Percentiles rank a stretch among this genome's conserved stretches.
Conservation (phyloP, 768 basidiomycete species). For the Psilocybe subaeruginosa region DNA sequence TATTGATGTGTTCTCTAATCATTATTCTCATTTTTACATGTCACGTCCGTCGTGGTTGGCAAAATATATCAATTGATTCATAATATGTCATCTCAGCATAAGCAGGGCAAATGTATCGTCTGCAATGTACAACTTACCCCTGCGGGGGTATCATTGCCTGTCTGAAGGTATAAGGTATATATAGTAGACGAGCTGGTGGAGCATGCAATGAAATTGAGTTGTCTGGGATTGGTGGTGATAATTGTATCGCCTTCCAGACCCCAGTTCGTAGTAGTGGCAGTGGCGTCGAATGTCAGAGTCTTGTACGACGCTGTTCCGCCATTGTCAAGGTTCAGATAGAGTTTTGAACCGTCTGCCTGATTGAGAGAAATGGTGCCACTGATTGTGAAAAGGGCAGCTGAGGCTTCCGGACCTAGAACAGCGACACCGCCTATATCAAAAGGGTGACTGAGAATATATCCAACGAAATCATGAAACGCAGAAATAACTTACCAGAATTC, state of each 20-base stretch:
- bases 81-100: slow-evolving; percentile 30
- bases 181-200: slow-evolving; percentile 40
- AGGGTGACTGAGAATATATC: not conserved
- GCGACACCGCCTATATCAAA: slow-evolving; percentile 43
- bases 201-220: slow-evolving; percentile 60
- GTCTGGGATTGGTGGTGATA: slow-evolving; percentile 52
- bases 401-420: slow-evolving; percentile 53
- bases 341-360: slow-evolving; percentile 39
- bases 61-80: too few species aligned
- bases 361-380: slow-evolving; percentile 48
- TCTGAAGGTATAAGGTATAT: slow-evolving; percentile 53
- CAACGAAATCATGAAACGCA: not conserved
- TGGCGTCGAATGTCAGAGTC: slow-evolving; percentile 44
- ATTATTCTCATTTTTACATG: too few species aligned
- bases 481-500: slow-evolving; percentile 37
- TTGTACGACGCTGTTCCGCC: slow-evolving; percentile 50
- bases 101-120: slow-evolving; percentile 46
- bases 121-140: slow-evolving; percentile 39
- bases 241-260: slow-evolving; percentile 63
- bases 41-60: too few species aligned
- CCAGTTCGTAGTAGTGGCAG: slow-evolving; percentile 56
- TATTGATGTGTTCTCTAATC: not conserved
- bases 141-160: slow-evolving; percentile 49
- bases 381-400: slow-evolving; percentile 54
- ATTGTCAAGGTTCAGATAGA: slow-evolving; percentile 52